A percentile compares a stretch with the other conserved stretches of the same genome.
Conservation (phyloP, 306 rosid genomes). For the Lathyrus sativus region DNA sequence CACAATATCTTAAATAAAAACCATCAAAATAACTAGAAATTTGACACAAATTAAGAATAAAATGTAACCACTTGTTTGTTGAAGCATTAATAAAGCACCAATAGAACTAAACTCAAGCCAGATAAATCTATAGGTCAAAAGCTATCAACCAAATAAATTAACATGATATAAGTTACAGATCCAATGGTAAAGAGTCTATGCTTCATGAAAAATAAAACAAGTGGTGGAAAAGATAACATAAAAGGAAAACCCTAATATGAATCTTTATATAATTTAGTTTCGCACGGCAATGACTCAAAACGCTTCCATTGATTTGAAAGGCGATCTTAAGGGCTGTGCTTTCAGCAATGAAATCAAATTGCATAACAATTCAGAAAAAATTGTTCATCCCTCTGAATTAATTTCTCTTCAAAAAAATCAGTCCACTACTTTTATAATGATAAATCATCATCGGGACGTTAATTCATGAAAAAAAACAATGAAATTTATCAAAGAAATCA, state of each 20-base stretch:
- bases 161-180: constrained; percentile 25
- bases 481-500: not conserved
- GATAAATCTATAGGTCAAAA: constrained; percentile 37
- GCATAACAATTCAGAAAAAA: not conserved
- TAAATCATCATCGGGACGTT: constrained; percentile 45
- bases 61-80: constrained; percentile 56
- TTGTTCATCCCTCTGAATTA: constrained; percentile 48
- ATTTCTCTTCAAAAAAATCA: constrained; percentile 49
- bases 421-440: constrained; percentile 61
- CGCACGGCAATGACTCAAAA: constrained; percentile 87
- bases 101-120: constrained; percentile 38
- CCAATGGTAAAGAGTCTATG: constrained; percentile 42
- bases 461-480: not conserved
- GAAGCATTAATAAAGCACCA: constrained; percentile 46
- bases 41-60: not conserved
- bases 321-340: constrained; percentile 98
- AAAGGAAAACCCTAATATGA: constrained; percentile 74
- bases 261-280: constrained; percentile 45
- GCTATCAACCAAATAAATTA: constrained; percentile 31
- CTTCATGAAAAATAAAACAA: constrained; percentile 35
- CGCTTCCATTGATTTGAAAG: constrained; percentile 77
- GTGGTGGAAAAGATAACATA: constrained; percentile 50
- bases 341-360: not conserved
- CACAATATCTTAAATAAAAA: not conserved
- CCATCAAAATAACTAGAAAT: not conserved